A percentile compares a stretch with the other conserved stretches of the same genome.
Evolutionary conservation across 2,329 filamentous ascomycete species (phyloP).

Genomic region (Lasiodiplodia sp.): DNA sequence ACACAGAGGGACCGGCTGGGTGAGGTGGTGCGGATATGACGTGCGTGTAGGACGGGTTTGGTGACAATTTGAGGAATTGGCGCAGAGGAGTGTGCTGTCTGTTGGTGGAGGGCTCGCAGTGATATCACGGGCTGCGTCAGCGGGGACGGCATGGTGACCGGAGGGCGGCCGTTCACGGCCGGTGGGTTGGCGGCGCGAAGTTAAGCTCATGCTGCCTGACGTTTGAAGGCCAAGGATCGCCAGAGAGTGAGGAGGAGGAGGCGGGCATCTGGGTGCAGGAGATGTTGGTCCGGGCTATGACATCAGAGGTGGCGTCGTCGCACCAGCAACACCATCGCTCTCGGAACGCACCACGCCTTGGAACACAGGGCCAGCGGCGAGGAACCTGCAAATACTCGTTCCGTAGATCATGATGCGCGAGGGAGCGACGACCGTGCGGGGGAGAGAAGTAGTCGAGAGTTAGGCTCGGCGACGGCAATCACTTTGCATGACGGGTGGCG

Average conservation of each 20-base stretch:
- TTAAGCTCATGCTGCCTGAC: conserved; percentile 27
- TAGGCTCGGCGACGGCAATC: not conserved
- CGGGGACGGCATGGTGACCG: not conserved
- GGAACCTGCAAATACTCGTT: not conserved
- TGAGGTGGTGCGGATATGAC: conserved; percentile 24
- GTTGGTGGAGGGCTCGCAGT: not conserved
- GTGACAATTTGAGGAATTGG: not conserved
- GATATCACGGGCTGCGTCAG: conserved; percentile 28
- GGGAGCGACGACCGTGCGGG: not conserved
- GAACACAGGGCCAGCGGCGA: not conserved
- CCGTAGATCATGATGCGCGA: conserved; percentile 21
- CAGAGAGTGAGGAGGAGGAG: not conserved
- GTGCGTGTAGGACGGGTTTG: conserved; percentile 8
- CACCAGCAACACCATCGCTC: conserved; percentile 21
- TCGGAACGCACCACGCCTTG: not conserved
- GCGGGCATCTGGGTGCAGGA: not conserved
- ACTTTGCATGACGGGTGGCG: not conserved
- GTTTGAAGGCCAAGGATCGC: conserved; percentile 21
- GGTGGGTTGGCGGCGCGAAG: not conserved
- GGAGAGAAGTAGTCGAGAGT: not conserved
- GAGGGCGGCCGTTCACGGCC: not conserved
- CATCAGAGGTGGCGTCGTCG: conserved; percentile 27
- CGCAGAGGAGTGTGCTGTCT: not conserved
- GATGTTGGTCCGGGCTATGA: conserved; percentile 8
- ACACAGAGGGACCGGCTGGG: not conserved